phyloP scores from a whole-genome alignment of 371 early-diverging fungal species.

The Rhizopus microsporus region DNA sequence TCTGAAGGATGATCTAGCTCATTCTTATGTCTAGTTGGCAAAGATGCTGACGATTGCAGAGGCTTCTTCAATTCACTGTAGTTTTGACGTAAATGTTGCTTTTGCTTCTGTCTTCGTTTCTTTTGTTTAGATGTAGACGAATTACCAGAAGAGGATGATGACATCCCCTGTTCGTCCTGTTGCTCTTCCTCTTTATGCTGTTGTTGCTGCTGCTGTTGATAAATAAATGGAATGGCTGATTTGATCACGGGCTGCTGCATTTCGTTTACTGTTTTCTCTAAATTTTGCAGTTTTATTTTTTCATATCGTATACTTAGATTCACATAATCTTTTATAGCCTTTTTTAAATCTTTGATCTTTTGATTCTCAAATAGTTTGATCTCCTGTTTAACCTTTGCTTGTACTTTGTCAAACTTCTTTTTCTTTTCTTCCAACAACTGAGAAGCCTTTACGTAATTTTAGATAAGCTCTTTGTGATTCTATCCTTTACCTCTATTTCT shows the following conservation, averaged over 20 bases:
- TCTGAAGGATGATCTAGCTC: conserved; percentile 18
- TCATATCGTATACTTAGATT: conserved; percentile 50
- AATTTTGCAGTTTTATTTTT: conserved; percentile 43
- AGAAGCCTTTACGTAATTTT: conserved; percentile 29
- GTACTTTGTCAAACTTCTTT: conserved; percentile 46
- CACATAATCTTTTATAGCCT: conserved; percentile 52
- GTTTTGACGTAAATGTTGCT: conserved; percentile 17
- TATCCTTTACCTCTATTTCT: conserved; percentile 41
- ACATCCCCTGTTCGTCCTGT: not conserved
- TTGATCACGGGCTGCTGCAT: conserved; percentile 36
- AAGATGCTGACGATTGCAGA: conserved; percentile 46
- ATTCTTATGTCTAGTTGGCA: conserved; percentile 38
- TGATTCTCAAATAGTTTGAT: conserved; percentile 53
- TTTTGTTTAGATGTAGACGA: conserved; percentile 8
- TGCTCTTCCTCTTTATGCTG: not conserved
- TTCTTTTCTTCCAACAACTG: conserved; percentile 33
- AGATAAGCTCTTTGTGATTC: not conserved
- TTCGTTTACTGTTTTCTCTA: conserved; percentile 53
- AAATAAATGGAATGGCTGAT: conserved; percentile 14
- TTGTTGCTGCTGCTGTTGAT: conserved; percentile 11
- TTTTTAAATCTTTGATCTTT: conserved; percentile 49
- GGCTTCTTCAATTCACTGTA: conserved; percentile 24
- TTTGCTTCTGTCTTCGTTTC: conserved; percentile 26
- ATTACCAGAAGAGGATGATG: conserved; percentile 8
- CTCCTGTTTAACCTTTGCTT: conserved; percentile 54